Base-by-base conservation (phyloP, 2,329 filamentous ascomycete genomes). In the Pseudocercospora fuligena region DNA sequence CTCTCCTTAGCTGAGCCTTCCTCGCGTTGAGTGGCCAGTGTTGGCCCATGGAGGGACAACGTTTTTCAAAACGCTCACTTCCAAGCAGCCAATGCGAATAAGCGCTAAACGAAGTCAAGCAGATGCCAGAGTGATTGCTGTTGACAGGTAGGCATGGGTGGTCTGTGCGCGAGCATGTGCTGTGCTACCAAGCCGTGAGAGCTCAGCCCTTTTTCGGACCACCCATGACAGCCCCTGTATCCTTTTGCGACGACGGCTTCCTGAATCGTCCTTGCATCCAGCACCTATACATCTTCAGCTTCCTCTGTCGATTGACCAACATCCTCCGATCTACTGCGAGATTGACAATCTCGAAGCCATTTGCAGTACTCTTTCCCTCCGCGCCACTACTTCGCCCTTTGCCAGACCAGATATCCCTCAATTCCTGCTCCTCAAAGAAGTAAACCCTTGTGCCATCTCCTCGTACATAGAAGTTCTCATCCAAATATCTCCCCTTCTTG, bases 281-380 rank as follows among this genome's bases (percentile, higher is more conserved):
- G 83, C 94, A 98, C 68, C 95, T 89, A 80, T 98, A 98, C 95
- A 99, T 99, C 82, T 98, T 99, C 58, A 97, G 84, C 80, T 93
- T 91, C 75, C 90, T 88, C 63, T 94, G 92, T 70, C 95, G 88
- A 78, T 99, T 99, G 64, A 99, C 93, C 63, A 99, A 85, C 83
- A 99, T 86, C 66, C 95, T 89, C 71, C 93, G 89, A 78, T 99
- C 95, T 63, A 94, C 86, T 27, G 90, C 95, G 40, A 98, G 85
- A 56, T 95, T 88, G 64, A 91, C 82, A 56, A 97, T 82, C 58
- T 93, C 87, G 73, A 98, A 83, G 0, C 69, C 61, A 29, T 29
- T 63, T 19, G 56, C 68, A 56, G 56, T 33, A 25, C 66, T 63
- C 21, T 1, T 0, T 8, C 61, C 62, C 6, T 70, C 53, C 31